Base-by-base conservation (phyloP, 2,329 filamentous ascomycete species). In the Colletotrichum tropicicola region DNA sequence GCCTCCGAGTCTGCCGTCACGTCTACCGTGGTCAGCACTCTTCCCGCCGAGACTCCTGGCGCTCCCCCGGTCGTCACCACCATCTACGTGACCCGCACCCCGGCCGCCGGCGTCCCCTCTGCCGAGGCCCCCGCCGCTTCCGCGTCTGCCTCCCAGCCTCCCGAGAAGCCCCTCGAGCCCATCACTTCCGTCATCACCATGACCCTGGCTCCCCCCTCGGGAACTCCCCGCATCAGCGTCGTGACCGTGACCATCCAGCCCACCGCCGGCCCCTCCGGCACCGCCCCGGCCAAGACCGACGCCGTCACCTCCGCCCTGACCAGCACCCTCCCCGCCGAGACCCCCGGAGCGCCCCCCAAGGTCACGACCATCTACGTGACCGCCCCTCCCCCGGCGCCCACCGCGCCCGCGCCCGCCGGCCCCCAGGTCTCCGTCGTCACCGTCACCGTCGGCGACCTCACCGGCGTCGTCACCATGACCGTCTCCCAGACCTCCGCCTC, bases 391-490 rank as follows among this genome's bases (percentile, higher is more conserved):
- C 54, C 55, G 6, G 55, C 52, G 4, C 47, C 65, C n/a, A 52
- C 55, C 17, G 52, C 43, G 5, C 53, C 55, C 17, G 52, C 43
- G 5, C 53, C 59, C 17, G 49, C 54, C 35, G 54, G 37, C 12
- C 61, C 41, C 27, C 51, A 58, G 2, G 55, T 60, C 52, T 57
- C 58, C 44, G 65, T 68, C 44, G 55, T 68, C 7, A 65, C 67
- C 13, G 56, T 68, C 43, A 68, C 67, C 17, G 41, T 68, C 23
- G 59, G 60, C 23, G 37, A 45, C 7, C 41, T 66, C 25, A 60
- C 59, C 13, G 66, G 66, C 28, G 58, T 68, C 19, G 60, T 68
- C 8, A 68, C 66, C 19, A 57, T 68, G 51, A 67, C 59, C 19
- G 59, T 64, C 57, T 37, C 57, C 10, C 55, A 59, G 39, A 47